Percentiles rank a stretch among this genome's conserved stretches.
These are phyloP conservation scores for Anacardium occidentale DNA, from an alignment of 345 rosid species.

Conservation along the genomic window DNA sequence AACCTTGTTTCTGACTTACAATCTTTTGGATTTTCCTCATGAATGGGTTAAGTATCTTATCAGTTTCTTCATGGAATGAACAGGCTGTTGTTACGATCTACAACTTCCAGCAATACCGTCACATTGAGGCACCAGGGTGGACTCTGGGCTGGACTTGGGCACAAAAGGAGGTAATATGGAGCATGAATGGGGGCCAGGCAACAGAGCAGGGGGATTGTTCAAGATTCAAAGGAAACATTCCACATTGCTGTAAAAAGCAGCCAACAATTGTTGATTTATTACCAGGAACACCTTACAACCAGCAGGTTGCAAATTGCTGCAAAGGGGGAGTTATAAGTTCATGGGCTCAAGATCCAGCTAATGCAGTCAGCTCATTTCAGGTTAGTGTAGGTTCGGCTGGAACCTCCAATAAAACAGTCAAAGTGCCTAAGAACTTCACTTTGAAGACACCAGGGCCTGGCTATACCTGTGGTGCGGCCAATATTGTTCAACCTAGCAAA, in stretches of 20 bases:
- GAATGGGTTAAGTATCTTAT: background rate
- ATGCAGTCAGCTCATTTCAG: slow-evolving; percentile 73
- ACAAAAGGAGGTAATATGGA: slow-evolving; percentile 85
- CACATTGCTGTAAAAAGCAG: slow-evolving; percentile 78
- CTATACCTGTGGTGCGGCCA: slow-evolving; percentile 72
- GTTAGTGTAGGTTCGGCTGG: slow-evolving; percentile 77
- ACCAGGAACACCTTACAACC: slow-evolving; percentile 75
- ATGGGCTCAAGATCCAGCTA: slow-evolving; percentile 68
- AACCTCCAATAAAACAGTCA: slow-evolving; percentile 65
- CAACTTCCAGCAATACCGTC: slow-evolving; percentile 90
- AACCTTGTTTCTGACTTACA: background rate
- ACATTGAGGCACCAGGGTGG: slow-evolving; percentile 86
- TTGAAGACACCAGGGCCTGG: slow-evolving; percentile 85
- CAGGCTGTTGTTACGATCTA: slow-evolving; percentile 73
- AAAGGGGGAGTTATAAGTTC: slow-evolving; percentile 85
- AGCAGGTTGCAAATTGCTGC: slow-evolving; percentile 79
- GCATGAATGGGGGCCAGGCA: slow-evolving; percentile 68
- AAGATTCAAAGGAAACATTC: slow-evolving; percentile 66
- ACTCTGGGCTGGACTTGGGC: slow-evolving; percentile 78
- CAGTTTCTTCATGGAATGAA: slow-evolving; percentile 12
- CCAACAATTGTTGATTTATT: slow-evolving; percentile 78
- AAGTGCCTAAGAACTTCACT: slow-evolving; percentile 72
- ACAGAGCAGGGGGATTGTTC: slow-evolving; percentile 95
- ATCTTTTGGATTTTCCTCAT: background rate
- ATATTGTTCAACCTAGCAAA: slow-evolving; percentile 51